phyloP scores from a whole-genome alignment of 352 stramenopile genomes.

The Phytophthora pistaciae region DNA sequence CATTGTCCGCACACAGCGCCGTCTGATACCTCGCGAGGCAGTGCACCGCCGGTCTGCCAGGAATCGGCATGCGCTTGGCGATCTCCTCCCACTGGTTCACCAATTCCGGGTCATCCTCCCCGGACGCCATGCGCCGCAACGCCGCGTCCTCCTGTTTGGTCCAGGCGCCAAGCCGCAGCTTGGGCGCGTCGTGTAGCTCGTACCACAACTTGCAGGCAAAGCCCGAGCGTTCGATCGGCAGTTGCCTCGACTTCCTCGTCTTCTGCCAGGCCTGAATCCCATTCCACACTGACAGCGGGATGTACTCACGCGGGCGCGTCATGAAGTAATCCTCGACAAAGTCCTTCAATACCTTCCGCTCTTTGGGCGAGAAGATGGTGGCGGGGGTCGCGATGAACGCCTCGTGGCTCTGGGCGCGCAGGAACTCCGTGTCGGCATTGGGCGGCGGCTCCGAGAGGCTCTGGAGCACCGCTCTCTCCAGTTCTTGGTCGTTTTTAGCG shows the following conservation, averaged over 20 bases:
- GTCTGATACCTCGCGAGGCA: slow-evolving; percentile 70
- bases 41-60: slow-evolving; percentile 56
- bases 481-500: not conserved
- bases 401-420: slow-evolving; percentile 67
- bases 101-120: slow-evolving; percentile 42
- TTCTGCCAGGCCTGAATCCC: slow-evolving; percentile 44
- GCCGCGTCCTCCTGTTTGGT: slow-evolving; percentile 63
- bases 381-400: slow-evolving; percentile 57
- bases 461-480: slow-evolving; percentile 8
- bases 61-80: slow-evolving; percentile 52
- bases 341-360: slow-evolving; percentile 59
- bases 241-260: slow-evolving; percentile 30
- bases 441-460: slow-evolving; percentile 44
- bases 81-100: slow-evolving; percentile 67
- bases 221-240: slow-evolving; percentile 61
- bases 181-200: slow-evolving; percentile 72
- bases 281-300: slow-evolving; percentile 67
- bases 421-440: slow-evolving; percentile 62
- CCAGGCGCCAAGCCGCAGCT: slow-evolving; percentile 58
- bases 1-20: slow-evolving; percentile 51
- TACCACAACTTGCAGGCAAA: slow-evolving; percentile 83
- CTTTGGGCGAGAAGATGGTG: slow-evolving; percentile 64
- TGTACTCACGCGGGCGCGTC: slow-evolving; percentile 17
- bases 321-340: slow-evolving; percentile 53
- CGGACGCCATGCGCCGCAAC: slow-evolving; percentile 49